Evolutionary conservation across 257 asterid species (phyloP).

Genomic region (Coffea eugenioides): DNA sequence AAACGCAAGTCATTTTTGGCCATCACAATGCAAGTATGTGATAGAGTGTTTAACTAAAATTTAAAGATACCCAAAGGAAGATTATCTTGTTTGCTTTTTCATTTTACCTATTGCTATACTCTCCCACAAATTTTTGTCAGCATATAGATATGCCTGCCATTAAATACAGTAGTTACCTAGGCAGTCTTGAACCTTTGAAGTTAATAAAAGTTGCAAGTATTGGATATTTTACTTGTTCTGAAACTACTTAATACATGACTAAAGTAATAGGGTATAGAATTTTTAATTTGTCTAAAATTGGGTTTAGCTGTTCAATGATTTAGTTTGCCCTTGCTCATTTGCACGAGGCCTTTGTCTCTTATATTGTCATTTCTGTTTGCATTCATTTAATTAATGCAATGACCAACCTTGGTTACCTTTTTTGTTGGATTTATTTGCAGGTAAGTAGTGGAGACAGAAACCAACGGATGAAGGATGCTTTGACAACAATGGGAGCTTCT

Average conservation of each 20-base stretch:
- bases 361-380: neutral
- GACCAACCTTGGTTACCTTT: neutral
- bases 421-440: constrained; percentile 31
- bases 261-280: neutral
- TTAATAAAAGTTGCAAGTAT: neutral
- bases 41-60: neutral
- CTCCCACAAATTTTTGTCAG: neutral
- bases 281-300: neutral
- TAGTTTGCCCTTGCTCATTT: neutral
- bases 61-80: neutral
- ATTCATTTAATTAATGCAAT: neutral
- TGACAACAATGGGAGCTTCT: constrained; percentile 97
- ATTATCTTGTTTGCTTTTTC: neutral
- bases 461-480: constrained; percentile 90
- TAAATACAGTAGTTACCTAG: neutral
- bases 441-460: constrained; percentile 86
- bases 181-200: neutral
- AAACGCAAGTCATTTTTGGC: neutral
- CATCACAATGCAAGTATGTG: neutral
- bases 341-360: neutral
- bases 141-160: neutral
- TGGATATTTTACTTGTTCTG: neutral
- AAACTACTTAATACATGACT: neutral
- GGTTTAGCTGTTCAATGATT: neutral
- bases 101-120: neutral